Evolutionary conservation across 1,139 yeast genomes (phyloP).

Genomic region (Schizosaccharomyces versatilis): DNA sequence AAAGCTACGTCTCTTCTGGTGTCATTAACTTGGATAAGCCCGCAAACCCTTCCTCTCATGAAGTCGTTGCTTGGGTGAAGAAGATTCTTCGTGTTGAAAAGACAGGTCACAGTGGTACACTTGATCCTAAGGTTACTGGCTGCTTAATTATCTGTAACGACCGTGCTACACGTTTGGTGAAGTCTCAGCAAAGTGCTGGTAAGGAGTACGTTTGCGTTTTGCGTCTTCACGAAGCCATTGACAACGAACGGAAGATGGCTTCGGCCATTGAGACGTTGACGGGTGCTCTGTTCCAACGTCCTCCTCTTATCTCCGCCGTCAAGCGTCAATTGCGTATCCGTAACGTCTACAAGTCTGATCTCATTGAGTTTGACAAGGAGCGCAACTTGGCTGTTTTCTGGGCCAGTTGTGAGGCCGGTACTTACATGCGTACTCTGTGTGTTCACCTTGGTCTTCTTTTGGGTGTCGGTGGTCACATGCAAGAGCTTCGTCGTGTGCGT

Average conservation of each 20-base stretch:
- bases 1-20: constrained; percentile 77
- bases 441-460: constrained; percentile 94
- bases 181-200: constrained; percentile 99
- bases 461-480: constrained; percentile 99
- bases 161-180: constrained; percentile 91
- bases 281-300: constrained; percentile 97
- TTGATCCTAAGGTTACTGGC: constrained; percentile 96
- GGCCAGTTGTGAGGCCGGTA: constrained; percentile 99
- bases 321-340: constrained; percentile 96
- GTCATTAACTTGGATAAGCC: constrained; percentile 95
- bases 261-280: constrained; percentile 81
- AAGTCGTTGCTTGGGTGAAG: constrained; percentile 94
- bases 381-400: constrained; percentile 94
- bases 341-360: constrained; percentile 86
- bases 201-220: constrained; percentile 96
- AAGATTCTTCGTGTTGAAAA: constrained; percentile 75
- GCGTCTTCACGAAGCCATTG: constrained; percentile 78
- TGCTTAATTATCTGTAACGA: constrained; percentile 95
- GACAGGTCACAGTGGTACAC: constrained; percentile 97
- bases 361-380: constrained; percentile 89
- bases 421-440: constrained; percentile 97
- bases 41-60: constrained; percentile 67
- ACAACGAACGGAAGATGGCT: constrained; percentile 74
- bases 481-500: constrained; percentile 96
- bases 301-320: constrained; percentile 95